Conservation (phyloP, 1,284 basidiomycete species). For the Naganishia albida region DNA sequence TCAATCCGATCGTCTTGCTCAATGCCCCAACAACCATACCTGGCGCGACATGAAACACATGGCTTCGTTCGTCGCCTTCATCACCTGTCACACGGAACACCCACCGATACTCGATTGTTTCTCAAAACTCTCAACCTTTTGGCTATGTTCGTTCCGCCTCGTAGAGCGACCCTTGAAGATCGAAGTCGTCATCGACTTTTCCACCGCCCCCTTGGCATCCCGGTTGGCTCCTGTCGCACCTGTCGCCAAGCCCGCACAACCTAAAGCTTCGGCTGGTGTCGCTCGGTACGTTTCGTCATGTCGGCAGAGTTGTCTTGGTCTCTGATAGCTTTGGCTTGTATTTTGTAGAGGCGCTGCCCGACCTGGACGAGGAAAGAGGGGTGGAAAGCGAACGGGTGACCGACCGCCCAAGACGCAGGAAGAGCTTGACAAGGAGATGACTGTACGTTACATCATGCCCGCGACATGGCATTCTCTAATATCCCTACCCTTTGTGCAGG, state of each 20-base stretch:
- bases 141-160: background rate
- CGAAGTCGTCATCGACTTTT: slow-evolving; percentile 91
- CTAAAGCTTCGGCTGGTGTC: slow-evolving; percentile 46
- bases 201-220: slow-evolving; percentile 68
- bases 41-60: background rate
- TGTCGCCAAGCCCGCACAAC: slow-evolving; percentile 45
- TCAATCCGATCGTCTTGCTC: background rate
- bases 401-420: slow-evolving; percentile 59
- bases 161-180: slow-evolving; percentile 97
- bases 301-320: slow-evolving; percentile 21
- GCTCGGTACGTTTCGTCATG: slow-evolving; percentile 38
- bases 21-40: background rate
- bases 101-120: slow-evolving; percentile 37
- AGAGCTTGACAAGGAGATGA: slow-evolving; percentile 66
- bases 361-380: slow-evolving; percentile 60
- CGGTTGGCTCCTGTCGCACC: slow-evolving; percentile 57
- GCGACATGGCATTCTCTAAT: background rate
- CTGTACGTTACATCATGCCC: slow-evolving; percentile 60
- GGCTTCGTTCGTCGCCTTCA: no score
- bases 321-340: slow-evolving; percentile 31
- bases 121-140: slow-evolving; percentile 23
- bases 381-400: slow-evolving; percentile 51
- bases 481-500: background rate
- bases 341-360: slow-evolving; percentile 50
- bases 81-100: slow-evolving; percentile 2